Evolutionary conservation across 2,329 filamentous ascomycete genomes (phyloP).

Genomic region (Cyanodermella asteris): DNA sequence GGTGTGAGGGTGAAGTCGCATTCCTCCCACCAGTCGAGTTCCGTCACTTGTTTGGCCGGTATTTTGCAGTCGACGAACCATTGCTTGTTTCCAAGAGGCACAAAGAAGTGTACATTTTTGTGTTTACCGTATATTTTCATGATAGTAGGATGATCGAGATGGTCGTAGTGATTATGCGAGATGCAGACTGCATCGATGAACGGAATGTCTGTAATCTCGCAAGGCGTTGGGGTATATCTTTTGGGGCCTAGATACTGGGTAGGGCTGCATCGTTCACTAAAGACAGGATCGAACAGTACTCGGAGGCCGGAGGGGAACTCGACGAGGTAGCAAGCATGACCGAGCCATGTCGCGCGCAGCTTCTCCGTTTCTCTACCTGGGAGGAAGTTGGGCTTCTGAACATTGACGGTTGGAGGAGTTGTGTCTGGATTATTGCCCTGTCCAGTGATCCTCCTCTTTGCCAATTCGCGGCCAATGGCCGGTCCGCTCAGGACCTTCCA

Average conservation of each 20-base stretch:
- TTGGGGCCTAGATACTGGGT: constrained; percentile 48
- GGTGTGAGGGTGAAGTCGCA: constrained; percentile 44
- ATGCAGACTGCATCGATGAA: constrained; percentile 40
- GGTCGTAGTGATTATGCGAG: constrained; percentile 83
- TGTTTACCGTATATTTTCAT: constrained; percentile 47
- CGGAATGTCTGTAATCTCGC: constrained; percentile 56
- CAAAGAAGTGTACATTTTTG: constrained; percentile 70
- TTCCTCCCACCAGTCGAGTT: constrained; percentile 91
- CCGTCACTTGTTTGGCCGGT: constrained; percentile 55
- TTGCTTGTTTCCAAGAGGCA: constrained; percentile 56
- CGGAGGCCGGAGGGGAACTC: constrained; percentile 73
- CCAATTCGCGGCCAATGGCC: constrained; percentile 1
- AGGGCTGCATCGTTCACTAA: constrained; percentile 69
- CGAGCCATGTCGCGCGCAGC: constrained; percentile 79
- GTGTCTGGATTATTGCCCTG: constrained; percentile 36
- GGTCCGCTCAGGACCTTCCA: constrained; percentile 17
- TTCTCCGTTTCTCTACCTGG: constrained; percentile 32
- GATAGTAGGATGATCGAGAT: constrained; percentile 58
- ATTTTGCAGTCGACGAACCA: constrained; percentile 62
- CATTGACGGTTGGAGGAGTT: constrained; percentile 40
- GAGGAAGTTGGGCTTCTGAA: constrained; percentile 47
- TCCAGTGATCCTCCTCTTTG: constrained; percentile 26
- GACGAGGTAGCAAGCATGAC: constrained; percentile 82
- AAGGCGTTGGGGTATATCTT: constrained; percentile 58
- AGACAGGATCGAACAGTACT: constrained; percentile 84